Percentiles rank a stretch among this genome's conserved stretches.
Conservation (phyloP, 1,284 basidiomycete species). For the Moesziomyces parantarcticus region DNA sequence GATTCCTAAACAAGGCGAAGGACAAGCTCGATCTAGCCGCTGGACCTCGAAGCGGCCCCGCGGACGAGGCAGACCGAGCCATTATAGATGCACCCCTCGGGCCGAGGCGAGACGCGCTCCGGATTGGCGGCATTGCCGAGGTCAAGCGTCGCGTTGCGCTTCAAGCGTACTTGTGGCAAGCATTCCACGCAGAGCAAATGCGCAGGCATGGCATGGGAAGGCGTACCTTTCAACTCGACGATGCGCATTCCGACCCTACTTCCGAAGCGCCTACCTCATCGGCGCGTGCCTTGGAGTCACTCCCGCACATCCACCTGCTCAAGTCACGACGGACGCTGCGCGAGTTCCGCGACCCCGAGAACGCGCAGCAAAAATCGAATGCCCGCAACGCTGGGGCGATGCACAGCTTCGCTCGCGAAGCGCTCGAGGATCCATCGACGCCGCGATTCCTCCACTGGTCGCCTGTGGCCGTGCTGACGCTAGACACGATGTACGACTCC, state of each 20-base stretch:
- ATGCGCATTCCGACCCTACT: slow-evolving; percentile 10
- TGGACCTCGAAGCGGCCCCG: neutral
- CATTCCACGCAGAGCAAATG: slow-evolving; percentile 58
- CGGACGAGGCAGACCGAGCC: slow-evolving; percentile 17
- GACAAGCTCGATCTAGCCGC: slow-evolving; percentile 17
- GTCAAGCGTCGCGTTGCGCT: slow-evolving; percentile 45
- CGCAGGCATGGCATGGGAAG: slow-evolving; percentile 47
- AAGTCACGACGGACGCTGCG: slow-evolving; percentile 27
- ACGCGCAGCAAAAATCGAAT: slow-evolving; percentile 45
- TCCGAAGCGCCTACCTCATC: neutral
- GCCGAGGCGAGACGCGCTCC: slow-evolving; percentile 16
- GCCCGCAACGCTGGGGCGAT: slow-evolving; percentile 49
- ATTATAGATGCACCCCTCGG: slow-evolving; percentile 38
- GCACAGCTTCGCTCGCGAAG: slow-evolving; percentile 41
- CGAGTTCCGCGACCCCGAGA: slow-evolving; percentile 49
- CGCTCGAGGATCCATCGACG: slow-evolving; percentile 28
- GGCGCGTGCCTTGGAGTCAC: slow-evolving; percentile 14
- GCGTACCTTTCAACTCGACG: slow-evolving; percentile 48
- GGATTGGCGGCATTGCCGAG: slow-evolving; percentile 26
- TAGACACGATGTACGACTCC: slow-evolving; percentile 45
- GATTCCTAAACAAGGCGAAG: slow-evolving; percentile 27
- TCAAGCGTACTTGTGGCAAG: slow-evolving; percentile 55
- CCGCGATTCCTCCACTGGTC: slow-evolving; percentile 26
- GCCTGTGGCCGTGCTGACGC: slow-evolving; percentile 43
- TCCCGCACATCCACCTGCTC: slow-evolving; percentile 47